phyloP scores from a whole-genome alignment of 2,329 filamentous ascomycete species.

The Aspergillus sp. region DNA sequence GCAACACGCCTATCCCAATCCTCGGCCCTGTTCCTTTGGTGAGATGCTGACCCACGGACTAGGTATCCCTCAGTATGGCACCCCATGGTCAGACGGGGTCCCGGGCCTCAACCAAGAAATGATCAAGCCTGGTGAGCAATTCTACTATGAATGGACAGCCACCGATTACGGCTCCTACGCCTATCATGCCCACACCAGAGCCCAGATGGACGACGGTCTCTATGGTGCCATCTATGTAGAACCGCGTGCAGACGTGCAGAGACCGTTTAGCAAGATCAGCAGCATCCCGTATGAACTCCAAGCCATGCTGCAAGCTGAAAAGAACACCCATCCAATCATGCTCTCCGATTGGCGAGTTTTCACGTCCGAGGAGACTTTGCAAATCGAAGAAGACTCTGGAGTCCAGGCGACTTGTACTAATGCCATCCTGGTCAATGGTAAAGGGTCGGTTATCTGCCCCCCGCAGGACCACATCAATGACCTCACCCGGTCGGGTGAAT shows the following conservation, averaged over 20 bases:
- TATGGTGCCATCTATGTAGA: constrained; percentile 51
- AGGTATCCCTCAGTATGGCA: constrained; percentile 45
- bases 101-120: constrained; percentile 57
- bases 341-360: constrained; percentile 60
- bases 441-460: constrained; percentile 58
- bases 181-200: constrained; percentile 57
- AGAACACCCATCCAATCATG: constrained; percentile 50
- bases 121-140: constrained; percentile 53
- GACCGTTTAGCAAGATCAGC: constrained; percentile 56
- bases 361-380: constrained; percentile 46
- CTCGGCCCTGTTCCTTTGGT: not conserved
- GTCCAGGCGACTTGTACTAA: constrained; percentile 52
- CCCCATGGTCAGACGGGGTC: constrained; percentile 62
- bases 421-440: constrained; percentile 62
- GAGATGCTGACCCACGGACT: not conserved
- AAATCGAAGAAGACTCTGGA: constrained; percentile 32
- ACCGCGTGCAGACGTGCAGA: constrained; percentile 32
- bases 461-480: constrained; percentile 45
- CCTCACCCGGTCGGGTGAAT: constrained; percentile 24
- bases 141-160: constrained; percentile 56
- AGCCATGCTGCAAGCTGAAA: constrained; percentile 54
- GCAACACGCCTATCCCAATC: not conserved
- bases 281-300: constrained; percentile 39
- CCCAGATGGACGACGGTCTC: constrained; percentile 61
- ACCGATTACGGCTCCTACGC: constrained; percentile 60